These are phyloP conservation scores for Wallacemonas sp. DNA, from an alignment of 208 protist genomes.

Conservation along the genomic window DNA sequence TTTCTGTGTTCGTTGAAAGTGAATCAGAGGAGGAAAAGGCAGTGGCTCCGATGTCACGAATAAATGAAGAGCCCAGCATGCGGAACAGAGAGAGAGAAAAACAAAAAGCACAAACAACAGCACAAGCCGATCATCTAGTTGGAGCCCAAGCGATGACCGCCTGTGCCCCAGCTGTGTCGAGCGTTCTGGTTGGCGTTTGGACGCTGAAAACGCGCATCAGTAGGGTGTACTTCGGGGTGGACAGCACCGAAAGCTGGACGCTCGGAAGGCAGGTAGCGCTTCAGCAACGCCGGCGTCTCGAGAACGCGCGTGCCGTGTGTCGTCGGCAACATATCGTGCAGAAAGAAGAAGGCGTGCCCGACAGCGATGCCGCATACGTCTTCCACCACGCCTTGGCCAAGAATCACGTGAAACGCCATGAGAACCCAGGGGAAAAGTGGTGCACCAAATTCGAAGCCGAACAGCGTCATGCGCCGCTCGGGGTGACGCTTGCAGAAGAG, in stretches of 20 bases:
- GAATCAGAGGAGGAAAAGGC: not conserved
- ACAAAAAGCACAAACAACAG: too few relatives aligned
- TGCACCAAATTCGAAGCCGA: slow-evolving; percentile 78
- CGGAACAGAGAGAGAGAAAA: not conserved
- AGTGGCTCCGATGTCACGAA: too few relatives aligned
- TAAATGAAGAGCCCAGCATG: too few relatives aligned
- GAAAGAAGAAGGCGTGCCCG: slow-evolving; percentile 80
- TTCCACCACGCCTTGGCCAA: slow-evolving; percentile 53
- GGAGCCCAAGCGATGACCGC: slow-evolving; percentile 25
- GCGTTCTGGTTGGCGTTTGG: slow-evolving; percentile 11
- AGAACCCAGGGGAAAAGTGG: slow-evolving; percentile 84
- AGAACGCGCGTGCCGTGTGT: slow-evolving; percentile 58
- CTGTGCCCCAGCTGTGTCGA: slow-evolving; percentile 30
- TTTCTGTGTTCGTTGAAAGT: too few relatives aligned
- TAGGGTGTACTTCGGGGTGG: slow-evolving; percentile 27
- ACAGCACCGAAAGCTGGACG: slow-evolving; percentile 17
- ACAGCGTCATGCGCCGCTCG: slow-evolving; percentile 53
- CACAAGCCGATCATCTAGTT: slow-evolving; percentile 11
- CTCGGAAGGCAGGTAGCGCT: slow-evolving; percentile 28
- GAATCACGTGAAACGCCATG: slow-evolving; percentile 68
- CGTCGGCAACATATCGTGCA: slow-evolving; percentile 67
- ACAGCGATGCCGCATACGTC: slow-evolving; percentile 73
- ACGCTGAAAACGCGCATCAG: slow-evolving; percentile 32
- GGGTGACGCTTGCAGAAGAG: slow-evolving; percentile 89
- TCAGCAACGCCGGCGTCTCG: slow-evolving; percentile 59